Conservation (phyloP, 768 basidiomycete genomes). For the Coprinopsis marcescibilis region DNA sequence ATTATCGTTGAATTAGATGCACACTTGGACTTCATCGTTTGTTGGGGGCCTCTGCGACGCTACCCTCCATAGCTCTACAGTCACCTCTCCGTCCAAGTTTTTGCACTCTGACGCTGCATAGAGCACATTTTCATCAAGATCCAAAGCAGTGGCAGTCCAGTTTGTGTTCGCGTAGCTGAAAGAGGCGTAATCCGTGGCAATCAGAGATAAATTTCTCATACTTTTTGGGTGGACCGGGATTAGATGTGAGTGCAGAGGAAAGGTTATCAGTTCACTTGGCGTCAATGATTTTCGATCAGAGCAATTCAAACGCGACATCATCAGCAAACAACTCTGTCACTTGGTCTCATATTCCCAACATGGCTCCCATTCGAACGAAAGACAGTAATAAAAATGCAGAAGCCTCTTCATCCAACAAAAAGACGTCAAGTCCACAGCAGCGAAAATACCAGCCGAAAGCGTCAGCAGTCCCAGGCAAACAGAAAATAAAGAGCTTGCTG, state of each 20-base stretch:
- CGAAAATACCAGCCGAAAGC: conserved; percentile 24
- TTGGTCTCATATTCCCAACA: conserved; percentile 8
- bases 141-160: conserved; percentile 46
- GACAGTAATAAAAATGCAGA: conserved; percentile 16
- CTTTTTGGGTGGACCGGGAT: conserved; percentile 1
- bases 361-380: conserved; percentile 23
- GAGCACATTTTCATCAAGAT: conserved; percentile 56
- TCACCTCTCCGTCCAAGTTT: conserved; percentile 43
- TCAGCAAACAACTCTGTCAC: not conserved
- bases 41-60: conserved; percentile 16
- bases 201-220: conserved; percentile 57
- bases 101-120: conserved; percentile 53
- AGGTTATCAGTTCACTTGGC: not conserved
- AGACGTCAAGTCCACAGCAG: conserved; percentile 16
- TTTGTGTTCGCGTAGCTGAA: conserved; percentile 25
- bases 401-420: conserved; percentile 22
- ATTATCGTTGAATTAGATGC: not conserved
- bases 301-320: not conserved
- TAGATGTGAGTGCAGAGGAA: conserved; percentile 5
- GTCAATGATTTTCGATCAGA: not conserved
- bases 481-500: conserved; percentile 80
- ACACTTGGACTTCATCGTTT: conserved; percentile 16
- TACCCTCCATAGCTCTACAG: conserved; percentile 54
- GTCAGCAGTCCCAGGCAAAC: conserved; percentile 55
- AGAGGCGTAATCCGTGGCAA: conserved; percentile 20